Percentiles rank a stretch among this genome's conserved stretches.
Evolutionary conservation across 208 protist genomes (phyloP).

Genomic region (Wallacemonas sp.): DNA sequence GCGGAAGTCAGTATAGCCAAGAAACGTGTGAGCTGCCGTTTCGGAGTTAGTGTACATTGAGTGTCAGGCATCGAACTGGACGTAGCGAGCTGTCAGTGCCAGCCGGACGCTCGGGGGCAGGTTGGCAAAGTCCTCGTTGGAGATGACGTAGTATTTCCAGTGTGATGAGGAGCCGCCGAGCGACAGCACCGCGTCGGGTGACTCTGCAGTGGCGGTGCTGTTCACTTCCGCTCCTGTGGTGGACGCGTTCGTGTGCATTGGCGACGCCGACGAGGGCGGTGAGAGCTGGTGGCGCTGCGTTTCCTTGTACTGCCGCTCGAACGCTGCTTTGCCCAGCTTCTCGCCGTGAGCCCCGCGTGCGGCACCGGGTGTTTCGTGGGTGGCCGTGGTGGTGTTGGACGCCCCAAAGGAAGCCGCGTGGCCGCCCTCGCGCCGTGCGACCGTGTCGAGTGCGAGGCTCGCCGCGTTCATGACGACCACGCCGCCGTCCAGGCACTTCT

Average conservation of each 20-base stretch:
- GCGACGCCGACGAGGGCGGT: background rate
- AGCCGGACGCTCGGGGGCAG: conserved; percentile 20
- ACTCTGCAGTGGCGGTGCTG: background rate
- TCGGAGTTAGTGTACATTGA: background rate
- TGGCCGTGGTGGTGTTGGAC: background rate
- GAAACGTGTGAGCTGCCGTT: no score
- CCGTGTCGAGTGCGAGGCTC: background rate
- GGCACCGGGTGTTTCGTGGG: background rate
- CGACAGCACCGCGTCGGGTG: background rate
- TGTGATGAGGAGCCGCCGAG: conserved; percentile 11
- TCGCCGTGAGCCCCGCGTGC: background rate
- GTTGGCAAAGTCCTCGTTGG: conserved; percentile 18
- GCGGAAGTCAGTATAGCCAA: no score
- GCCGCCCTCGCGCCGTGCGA: background rate
- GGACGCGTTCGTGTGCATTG: background rate
- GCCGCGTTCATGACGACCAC: conserved; percentile 11
- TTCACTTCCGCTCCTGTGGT: background rate
- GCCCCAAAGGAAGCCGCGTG: background rate
- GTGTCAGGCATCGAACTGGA: background rate
- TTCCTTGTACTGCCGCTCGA: conserved; percentile 37
- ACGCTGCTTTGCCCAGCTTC: conserved; percentile 38
- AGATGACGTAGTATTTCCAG: conserved; percentile 21
- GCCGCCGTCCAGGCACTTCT: conserved; percentile 7
- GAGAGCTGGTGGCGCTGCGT: conserved; percentile 16
- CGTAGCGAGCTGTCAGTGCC: conserved; percentile 1